Evolutionary conservation across 192 early-diverging fungal genomes (phyloP).

Genomic region (Coemansia javaensis): DNA sequence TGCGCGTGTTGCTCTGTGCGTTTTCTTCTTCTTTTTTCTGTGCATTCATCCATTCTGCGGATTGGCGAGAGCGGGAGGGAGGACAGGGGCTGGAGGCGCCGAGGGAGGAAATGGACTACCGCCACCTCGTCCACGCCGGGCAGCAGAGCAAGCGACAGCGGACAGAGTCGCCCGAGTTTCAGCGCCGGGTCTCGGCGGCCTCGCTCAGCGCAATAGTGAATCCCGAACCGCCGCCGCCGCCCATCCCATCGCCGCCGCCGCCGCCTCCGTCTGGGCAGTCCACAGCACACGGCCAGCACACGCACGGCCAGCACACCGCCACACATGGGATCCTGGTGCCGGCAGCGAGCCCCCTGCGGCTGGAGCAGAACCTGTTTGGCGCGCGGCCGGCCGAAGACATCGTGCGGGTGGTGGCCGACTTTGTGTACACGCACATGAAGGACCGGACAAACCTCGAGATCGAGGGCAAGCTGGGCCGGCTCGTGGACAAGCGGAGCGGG

Average conservation of each 20-base stretch:
- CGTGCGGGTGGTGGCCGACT: slow-evolving; percentile 57
- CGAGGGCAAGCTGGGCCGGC: slow-evolving; percentile 85
- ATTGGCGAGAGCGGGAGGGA: no score
- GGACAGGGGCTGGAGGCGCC: no score
- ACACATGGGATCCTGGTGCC: no score
- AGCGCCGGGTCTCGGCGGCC: slow-evolving; percentile 41
- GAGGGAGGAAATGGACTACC: no score
- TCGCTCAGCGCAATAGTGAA: slow-evolving; percentile 44
- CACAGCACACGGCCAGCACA: no score
- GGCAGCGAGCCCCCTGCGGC: slow-evolving; percentile 28
- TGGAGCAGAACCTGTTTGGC: slow-evolving; percentile 64
- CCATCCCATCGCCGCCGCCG: no score
- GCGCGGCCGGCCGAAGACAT: slow-evolving; percentile 59
- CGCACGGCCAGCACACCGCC: no score
- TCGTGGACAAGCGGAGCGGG: slow-evolving; percentile 63
- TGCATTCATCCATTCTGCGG: no score
- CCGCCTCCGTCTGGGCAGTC: no score
- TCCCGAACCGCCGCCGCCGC: slow-evolving; percentile 15
- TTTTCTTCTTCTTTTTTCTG: background rate
- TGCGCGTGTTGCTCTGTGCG: background rate
- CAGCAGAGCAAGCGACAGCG: slow-evolving; percentile 40
- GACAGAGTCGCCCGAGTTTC: slow-evolving; percentile 22
- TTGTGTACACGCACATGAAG: slow-evolving; percentile 56
- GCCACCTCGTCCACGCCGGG: no score
- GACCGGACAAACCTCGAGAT: slow-evolving; percentile 53